These are phyloP conservation scores for Rhynchospora pubera DNA, from an alignment of 176 grass and related monocot genomes.

Conservation along the genomic window DNA sequence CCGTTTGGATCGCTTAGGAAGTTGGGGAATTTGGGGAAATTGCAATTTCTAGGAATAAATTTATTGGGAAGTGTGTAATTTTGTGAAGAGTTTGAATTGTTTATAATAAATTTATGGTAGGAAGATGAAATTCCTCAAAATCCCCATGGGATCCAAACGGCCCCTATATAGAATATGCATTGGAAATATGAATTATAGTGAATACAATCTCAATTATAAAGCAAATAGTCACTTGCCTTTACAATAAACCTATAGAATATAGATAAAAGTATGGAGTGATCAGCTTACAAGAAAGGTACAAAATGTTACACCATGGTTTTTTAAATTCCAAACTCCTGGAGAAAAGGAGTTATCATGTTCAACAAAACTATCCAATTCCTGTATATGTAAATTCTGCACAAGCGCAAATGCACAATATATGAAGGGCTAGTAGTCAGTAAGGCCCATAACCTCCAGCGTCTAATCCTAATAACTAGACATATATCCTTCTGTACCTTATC, in stretches of 20 bases:
- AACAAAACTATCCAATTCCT: not conserved
- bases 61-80: too few relatives aligned
- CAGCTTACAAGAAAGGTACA: too few relatives aligned
- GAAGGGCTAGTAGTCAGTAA: not conserved
- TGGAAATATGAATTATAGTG: not conserved
- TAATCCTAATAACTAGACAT: not conserved
- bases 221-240: not conserved
- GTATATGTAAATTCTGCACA: not conserved
- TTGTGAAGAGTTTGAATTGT: too few relatives aligned
- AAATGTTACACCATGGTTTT: not conserved
- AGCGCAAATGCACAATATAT: not conserved
- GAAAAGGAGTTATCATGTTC: not conserved
- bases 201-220: not conserved
- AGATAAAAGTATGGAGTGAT: too few relatives aligned
- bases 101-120: too few relatives aligned
- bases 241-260: not conserved
- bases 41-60: too few relatives aligned
- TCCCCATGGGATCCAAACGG: too few relatives aligned
- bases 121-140: too few relatives aligned
- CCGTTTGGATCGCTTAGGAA: too few relatives aligned
- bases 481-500: not conserved
- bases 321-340: not conserved
- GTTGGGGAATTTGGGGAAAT: too few relatives aligned
- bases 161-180: too few relatives aligned
- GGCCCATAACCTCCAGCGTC: not conserved